Base-by-base conservation (phyloP, 139 green algal species). In the Picochlorum sp. region DNA sequence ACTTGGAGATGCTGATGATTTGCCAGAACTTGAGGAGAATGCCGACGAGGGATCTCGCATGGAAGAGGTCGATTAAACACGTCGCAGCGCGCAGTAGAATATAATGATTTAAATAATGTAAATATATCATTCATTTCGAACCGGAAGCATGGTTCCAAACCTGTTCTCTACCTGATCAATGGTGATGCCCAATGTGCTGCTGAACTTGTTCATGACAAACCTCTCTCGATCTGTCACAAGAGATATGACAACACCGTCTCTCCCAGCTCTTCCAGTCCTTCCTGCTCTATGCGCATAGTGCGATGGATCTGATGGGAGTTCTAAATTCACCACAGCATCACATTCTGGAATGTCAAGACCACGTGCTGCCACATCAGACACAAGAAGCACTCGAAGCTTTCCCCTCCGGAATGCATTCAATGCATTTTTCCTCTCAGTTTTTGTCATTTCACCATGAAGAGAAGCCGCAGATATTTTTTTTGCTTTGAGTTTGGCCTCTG, bases 21-120 rank as follows among this genome's bases (percentile, higher is more conserved):
- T 96, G 65, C 91, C 92, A 8, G 80, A 94, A 2, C 82, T 97
- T 20, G 92, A 98, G 81, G 92, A 96, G 76, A 87, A 89, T 41
- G 85, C 76, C 3, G 93, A 95, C 66, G 91, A 98, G 83, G 94
- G 89, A 69, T 89, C 74, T 69, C 78, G 86, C 71, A 99, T 99
- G 94, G 94, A 99, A 86, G 90, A 97, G 73, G 87, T 95, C 7
- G 87, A 95, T 62, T 95, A 90, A 78, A 46, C 5, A 32, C 34
- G 6, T 41, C 34, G 62, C 46, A 26, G 10, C 69, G 62, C 11
- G 18, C 5, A 68, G 32, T 58, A 30, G 46, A 70, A 58, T 65
- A 58, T 13, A 54, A 62, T 14, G n/a, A 62, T 21, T 21, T 54
- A 24, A 11, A 21, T 21, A 62, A 21, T 21, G 20, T 20, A 41